Base-by-base conservation (phyloP, 1,284 basidiomycete species). In the Phlebopus sp. region DNA sequence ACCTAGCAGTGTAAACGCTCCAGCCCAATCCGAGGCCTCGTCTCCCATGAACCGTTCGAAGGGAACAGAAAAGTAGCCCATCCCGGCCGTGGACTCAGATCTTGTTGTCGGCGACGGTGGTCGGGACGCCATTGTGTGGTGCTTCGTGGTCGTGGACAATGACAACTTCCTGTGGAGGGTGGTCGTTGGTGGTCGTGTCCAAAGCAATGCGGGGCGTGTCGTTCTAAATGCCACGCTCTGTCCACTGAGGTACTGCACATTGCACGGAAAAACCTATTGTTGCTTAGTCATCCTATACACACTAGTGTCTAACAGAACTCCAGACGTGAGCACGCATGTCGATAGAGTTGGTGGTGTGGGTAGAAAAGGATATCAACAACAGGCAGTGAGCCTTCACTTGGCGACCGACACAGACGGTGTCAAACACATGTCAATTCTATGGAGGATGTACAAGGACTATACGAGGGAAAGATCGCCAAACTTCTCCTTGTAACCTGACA, bases 381-480 rank as follows among this genome's bases (percentile, higher is more conserved):
- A n/a, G n/a, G n/a, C n/a, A n/a, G n/a, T n/a, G 6, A 23, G 21
- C 6, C 6, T 23, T 21, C 21, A 21, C n/a, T 15, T 4, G 19
- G 14, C 17, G 2, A 23, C 27, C 10, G 8, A 11, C 27, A 37
- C 23, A 31, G 37, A 45, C 17, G 15, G 39, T 9, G 37, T 42
- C 27, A 17, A 41, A 40, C 14, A 31, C 31, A 19, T 30, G 38
- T 32, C 32, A 31, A 47, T 34, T 62, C 55, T 64, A 66, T 49
- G 42, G 42, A 9, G 47, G 44, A 60, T 59, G 59, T 60, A 59
- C 40, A 62, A 37, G 30, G 48, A 72, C 74, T 91, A 95, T 82
- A 93, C 84, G 68, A 94, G 76, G 54, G 89, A 86, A 69, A 93
- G 81, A 69, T 93, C 88, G 66, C 92, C 92, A 69, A 93, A 96